Evolutionary conservation across 2,329 filamentous ascomycete species (phyloP).

Genomic region (Fusarium marasasianum): DNA sequence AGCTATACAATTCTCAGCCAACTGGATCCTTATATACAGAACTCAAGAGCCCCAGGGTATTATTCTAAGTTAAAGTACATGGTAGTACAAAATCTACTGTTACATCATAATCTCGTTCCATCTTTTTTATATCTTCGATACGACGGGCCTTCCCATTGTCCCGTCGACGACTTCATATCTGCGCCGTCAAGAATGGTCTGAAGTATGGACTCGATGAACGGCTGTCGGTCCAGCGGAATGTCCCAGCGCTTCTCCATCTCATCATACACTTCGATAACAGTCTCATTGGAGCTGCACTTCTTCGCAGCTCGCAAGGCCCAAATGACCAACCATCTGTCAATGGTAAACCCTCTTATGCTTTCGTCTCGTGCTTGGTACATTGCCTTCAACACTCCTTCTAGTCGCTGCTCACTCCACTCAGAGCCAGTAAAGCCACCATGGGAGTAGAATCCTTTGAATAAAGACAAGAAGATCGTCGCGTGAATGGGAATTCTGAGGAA

Average conservation of each 20-base stretch:
- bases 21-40: slow-evolving; percentile 18
- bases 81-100: slow-evolving; percentile 38
- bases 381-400: slow-evolving; percentile 73
- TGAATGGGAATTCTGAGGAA: slow-evolving; percentile 73
- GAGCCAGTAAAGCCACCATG: slow-evolving; percentile 74
- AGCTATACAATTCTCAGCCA: not conserved
- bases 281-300: slow-evolving; percentile 62
- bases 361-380: slow-evolving; percentile 66
- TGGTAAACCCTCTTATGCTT: slow-evolving; percentile 56
- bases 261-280: slow-evolving; percentile 65
- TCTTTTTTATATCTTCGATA: slow-evolving; percentile 42
- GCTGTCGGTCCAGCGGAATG: slow-evolving; percentile 51
- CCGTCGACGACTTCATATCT: slow-evolving; percentile 44
- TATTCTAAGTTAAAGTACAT: slow-evolving; percentile 37
- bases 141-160: slow-evolving; percentile 38
- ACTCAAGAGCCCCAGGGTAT: slow-evolving; percentile 34
- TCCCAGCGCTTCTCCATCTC: slow-evolving; percentile 59
- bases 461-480: slow-evolving; percentile 78
- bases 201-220: slow-evolving; percentile 59
- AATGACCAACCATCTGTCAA: slow-evolving; percentile 69
- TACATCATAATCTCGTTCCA: slow-evolving; percentile 44
- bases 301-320: slow-evolving; percentile 72
- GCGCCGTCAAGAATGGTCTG: slow-evolving; percentile 52
- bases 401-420: slow-evolving; percentile 76
- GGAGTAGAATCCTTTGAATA: slow-evolving; percentile 83